These are phyloP conservation scores for Trichoderma polysporum DNA, from an alignment of 2,329 filamentous ascomycete genomes.

Conservation along the genomic window DNA sequence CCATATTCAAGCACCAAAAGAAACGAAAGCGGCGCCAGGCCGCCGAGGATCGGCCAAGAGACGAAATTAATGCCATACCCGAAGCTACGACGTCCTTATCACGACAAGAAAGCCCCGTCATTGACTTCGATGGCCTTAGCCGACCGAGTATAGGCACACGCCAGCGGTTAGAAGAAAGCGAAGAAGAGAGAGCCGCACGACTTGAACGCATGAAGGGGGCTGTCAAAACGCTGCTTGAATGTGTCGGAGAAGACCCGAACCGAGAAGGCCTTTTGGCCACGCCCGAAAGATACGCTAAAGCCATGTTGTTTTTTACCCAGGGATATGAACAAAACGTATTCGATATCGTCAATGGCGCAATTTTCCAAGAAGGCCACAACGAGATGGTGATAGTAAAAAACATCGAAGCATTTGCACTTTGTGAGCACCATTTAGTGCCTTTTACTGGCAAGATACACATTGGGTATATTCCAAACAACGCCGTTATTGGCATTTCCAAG, in stretches of 20 bases:
- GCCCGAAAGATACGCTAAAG: constrained; percentile 88
- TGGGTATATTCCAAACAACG: constrained; percentile 88
- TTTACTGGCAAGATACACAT: constrained; percentile 99
- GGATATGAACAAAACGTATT: constrained; percentile 94
- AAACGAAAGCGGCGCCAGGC: constrained; percentile 1
- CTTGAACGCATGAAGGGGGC: constrained; percentile 60
- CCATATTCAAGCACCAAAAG: constrained; percentile 16
- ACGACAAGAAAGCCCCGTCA: constrained; percentile 47
- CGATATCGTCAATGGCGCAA: constrained; percentile 88
- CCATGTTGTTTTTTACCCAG: constrained; percentile 93
- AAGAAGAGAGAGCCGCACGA: constrained; percentile 44
- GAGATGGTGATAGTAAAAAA: constrained; percentile 98
- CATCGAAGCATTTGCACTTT: constrained; percentile 91
- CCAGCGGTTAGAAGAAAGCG: constrained; percentile 57
- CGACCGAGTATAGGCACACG: constrained; percentile 64
- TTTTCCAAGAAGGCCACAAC: constrained; percentile 95
- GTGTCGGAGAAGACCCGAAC: constrained; percentile 66
- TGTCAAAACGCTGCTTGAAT: constrained; percentile 66
- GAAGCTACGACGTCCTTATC: not conserved
- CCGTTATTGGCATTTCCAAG: constrained; percentile 94
- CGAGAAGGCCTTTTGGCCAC: constrained; percentile 66
- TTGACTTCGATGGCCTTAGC: constrained; percentile 62
- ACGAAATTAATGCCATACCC: not conserved
- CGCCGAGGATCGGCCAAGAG: not conserved
- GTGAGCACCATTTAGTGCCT: constrained; percentile 95